Base-by-base conservation (phyloP, 139 green algal species). In the Eudorina sp. region DNA sequence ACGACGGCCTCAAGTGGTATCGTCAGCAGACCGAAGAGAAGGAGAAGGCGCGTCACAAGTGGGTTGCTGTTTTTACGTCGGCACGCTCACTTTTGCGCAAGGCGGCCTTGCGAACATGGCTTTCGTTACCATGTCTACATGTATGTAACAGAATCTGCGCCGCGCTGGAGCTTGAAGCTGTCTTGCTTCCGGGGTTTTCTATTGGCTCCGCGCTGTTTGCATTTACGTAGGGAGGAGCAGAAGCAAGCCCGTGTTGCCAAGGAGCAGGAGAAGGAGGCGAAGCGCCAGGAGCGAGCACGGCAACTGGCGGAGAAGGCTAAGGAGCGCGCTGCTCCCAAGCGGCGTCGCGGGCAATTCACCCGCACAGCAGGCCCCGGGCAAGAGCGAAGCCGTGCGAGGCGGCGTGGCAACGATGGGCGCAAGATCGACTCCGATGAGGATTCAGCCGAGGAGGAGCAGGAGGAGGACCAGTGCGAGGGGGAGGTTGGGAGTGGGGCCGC, bases 1-100 rank as follows among this genome's bases (percentile, higher is more conserved):
- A 94, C 64, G 90, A 93, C 21, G 93, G 93, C 0, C 74, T 95
- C 34, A 53, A 55, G 27, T 92, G 78, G 53, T 77, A 94, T 53
- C 73, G 81, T 9, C 25, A 68, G 43, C 86, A 91, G 46, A 75
- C 58, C 55, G 19, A 64, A 80, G 53, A 68, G 36, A 70, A 48
- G 51, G 79, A 89, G 77, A 90, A 92, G 70, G 34, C 40, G 6
- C 31, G 29, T 36, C 43, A 31, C 31, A 92, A 80, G 75, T 84
- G 48, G 46, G 64, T n/a, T 34, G 60, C 60, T n/a, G n/a, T 68
- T 68, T 34, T 68, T 31, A n/a, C n/a, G 23, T 68, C 9, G 27
- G 18, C 23, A n/a, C 58, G 18, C n/a, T 73, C 5, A 11, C 29
- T 19, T 19, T 18, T 18, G 5, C 64, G 64, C 64, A 23, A 29